Evolutionary conservation across 2,329 filamentous ascomycete genomes (phyloP).

Genomic region (Chalaropsis ovoidea): DNA sequence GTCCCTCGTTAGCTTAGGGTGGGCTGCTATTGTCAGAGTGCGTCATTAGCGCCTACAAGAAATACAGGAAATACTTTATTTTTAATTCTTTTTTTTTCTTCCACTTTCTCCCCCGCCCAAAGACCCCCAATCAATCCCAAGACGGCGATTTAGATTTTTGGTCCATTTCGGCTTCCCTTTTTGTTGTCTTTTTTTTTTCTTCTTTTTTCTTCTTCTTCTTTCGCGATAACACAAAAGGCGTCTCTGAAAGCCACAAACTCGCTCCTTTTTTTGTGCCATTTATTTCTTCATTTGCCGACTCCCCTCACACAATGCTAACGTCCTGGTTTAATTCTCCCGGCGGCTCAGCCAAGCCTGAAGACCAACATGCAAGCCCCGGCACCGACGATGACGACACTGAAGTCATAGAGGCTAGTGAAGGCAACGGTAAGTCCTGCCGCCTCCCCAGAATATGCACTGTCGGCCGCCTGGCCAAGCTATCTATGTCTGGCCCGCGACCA

Average conservation of each 20-base stretch:
- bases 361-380: slow-evolving; percentile 41
- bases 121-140: background rate
- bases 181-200: background rate
- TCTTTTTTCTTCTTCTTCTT: background rate
- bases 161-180: slow-evolving; percentile 2
- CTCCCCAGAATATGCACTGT: background rate
- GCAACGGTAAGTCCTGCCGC: slow-evolving; percentile 60
- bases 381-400: slow-evolving; percentile 57
- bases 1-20: background rate
- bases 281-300: background rate
- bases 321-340: slow-evolving; percentile 31
- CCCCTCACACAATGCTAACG: slow-evolving; percentile 34
- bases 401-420: slow-evolving; percentile 82
- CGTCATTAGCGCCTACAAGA: slow-evolving; percentile 14
- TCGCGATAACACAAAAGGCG: background rate
- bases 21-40: slow-evolving; percentile 9
- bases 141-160: slow-evolving; percentile 1
- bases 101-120: background rate
- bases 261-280: background rate
- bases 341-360: slow-evolving; percentile 34
- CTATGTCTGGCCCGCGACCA: background rate
- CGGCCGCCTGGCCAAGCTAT: background rate
- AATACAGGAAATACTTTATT: background rate
- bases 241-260: background rate
- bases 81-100: slow-evolving; percentile 4